Evolutionary conservation across 2,329 filamentous ascomycete species (phyloP), one percentile per base, ranked within the genome.

Genomic region (Alternaria tenuissima): DNA sequence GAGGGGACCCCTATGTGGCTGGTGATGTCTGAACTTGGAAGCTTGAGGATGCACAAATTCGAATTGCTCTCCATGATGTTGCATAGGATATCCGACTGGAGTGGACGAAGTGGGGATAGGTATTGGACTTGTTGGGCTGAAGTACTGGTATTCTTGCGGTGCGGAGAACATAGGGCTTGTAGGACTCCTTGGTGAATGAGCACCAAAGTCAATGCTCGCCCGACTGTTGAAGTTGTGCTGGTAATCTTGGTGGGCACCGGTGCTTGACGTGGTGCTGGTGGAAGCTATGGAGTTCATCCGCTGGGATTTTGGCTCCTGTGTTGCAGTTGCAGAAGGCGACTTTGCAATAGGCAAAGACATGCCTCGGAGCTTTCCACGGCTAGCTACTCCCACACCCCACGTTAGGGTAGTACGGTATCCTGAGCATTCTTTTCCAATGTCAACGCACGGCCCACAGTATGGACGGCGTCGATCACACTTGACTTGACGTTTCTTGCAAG

Each of bases 341-440:
- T 83, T 84, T 39, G 84, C 83, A 52, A 90, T 81, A 9, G 88
- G 88, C 59, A 96, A 83, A 57, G 94, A 94, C 68, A 97, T 84
- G 39, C 94, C 94, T 63, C 94, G 88, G 65, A 98, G 88, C 83
- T 98, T 98, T 76, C 94, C 94, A 73, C 94, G 89, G 80, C 94
- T 97, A 57, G 94, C 94, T 60, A 98, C 94, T 52, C 94, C 94
- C 48, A 97, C 92, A 42, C 93, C 93, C 94, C 94, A 98, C 47
- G 94, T 98, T 80, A 98, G 85, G 70, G 94, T 94, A 16, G 94
- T 98, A 82, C 96, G 96, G 84, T 98, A 98, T 61, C 94, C 94
- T 28, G 92, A 93, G 82, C 94, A 98, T 76, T 96, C 93, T 77
- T 93, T 93, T 66, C 93, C 94, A 66, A 93, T 86, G 70, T 97